Percentiles rank a stretch among this genome's conserved stretches.
These are phyloP conservation scores for Solanum piurae DNA, from an alignment of 257 asterid genomes.

Conservation along the genomic window DNA sequence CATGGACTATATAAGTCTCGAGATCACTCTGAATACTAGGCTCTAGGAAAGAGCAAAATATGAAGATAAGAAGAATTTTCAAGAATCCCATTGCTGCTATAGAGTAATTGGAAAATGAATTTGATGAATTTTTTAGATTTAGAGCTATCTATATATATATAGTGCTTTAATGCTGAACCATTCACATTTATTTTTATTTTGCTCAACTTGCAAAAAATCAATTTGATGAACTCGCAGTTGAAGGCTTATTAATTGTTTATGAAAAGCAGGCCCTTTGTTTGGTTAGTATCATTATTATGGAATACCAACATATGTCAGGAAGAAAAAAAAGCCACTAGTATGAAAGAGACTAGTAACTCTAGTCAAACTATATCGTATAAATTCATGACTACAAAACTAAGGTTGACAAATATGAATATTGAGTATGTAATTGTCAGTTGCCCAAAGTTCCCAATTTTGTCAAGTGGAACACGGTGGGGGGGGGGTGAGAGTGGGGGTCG, in stretches of 20 bases:
- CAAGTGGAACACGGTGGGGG: background rate
- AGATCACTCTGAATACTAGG: background rate
- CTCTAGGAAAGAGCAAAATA: background rate
- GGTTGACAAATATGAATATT: background rate
- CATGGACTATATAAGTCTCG: constrained; percentile 32
- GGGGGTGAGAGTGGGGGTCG: background rate
- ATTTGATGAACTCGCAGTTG: background rate
- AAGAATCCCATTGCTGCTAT: background rate
- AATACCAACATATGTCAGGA: background rate
- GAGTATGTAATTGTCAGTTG: background rate
- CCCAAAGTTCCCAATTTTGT: background rate
- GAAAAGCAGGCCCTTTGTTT: background rate
- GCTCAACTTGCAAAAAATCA: background rate
- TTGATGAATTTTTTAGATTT: background rate
- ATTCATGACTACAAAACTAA: background rate
- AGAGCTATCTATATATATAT: background rate
- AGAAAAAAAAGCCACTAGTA: background rate
- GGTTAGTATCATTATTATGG: background rate
- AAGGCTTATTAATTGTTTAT: background rate
- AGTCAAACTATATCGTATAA: background rate
- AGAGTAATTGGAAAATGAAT: background rate
- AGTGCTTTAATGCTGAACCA: background rate
- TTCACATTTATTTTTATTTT: background rate
- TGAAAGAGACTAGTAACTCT: background rate
- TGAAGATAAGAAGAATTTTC: background rate